Evolutionary conservation across 2,329 filamentous ascomycete genomes (phyloP), one percentile per base, ranked within the genome.

Genomic region (Neofusicoccum ribis): DNA sequence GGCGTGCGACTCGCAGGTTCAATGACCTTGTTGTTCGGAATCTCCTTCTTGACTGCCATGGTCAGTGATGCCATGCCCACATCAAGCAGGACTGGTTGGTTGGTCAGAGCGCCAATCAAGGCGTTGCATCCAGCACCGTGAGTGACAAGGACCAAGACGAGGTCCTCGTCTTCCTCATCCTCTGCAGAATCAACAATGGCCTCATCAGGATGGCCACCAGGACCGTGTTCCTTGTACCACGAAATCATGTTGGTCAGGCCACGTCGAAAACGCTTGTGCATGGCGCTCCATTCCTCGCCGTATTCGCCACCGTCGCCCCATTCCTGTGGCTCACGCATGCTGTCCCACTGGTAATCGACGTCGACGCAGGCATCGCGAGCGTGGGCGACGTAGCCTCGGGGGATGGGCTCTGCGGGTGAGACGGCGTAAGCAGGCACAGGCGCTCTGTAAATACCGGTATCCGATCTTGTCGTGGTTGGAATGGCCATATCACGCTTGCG

Each of bases 71-170:
- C 91, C 79, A 96, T 91, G 34, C 89, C 90, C 15, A 98, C 90
- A 73, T 98, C 93, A 72, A 96, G 87, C 14, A 99, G 84, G 0
- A 96, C 93, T 0, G 95, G 94, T 72, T 97, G 91, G 67, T 94
- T 91, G 0, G 93, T 96, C 69, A 99, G 86, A 31, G 93, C 93
- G 12, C 94, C 93, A 68, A 99, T 93, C 50, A 99, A 80, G 2
- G 95, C 95, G 79, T 99, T 99, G 79, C 94, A 97, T 44, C 95
- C 95, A 14, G 95, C 95, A 27, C 94, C 94, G 74, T 99, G 95
- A 0, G 95, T 97, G 23, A 99, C 91, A 7, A 99, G 80, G 46
- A 99, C 84, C 15, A 99, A 82, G 1, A 98, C 89, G 1, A 93
- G 86, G 70, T 88, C 86, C 14, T 90, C 86, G 0, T 87, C 84